Evolutionary conservation across 1,284 basidiomycete species (phyloP).

Genomic region (Tetrapyrgos nigripes): DNA sequence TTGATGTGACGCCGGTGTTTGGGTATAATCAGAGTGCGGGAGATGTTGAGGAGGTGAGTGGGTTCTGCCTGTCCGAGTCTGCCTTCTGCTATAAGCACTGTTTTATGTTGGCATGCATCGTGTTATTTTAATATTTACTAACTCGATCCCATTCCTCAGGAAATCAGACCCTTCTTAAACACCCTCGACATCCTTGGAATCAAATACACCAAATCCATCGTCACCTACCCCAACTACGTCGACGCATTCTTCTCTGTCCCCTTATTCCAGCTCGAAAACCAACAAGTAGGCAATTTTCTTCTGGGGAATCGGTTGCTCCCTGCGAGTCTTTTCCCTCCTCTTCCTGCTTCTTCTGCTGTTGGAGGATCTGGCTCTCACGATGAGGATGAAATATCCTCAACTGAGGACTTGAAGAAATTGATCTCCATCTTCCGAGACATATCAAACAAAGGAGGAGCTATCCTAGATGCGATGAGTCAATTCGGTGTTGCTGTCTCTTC

Average conservation of each 20-base stretch:
- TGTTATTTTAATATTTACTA: background rate
- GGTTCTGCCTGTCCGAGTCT: background rate
- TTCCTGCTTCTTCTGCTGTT: too few relatives aligned
- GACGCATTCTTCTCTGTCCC: background rate
- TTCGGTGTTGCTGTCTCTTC: background rate
- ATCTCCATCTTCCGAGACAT: conserved; percentile 11
- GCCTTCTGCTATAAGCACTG: too few relatives aligned
- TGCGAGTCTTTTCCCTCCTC: conserved; percentile 1
- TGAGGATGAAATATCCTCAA: background rate
- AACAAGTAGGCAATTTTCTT: background rate
- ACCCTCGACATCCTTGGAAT: conserved; percentile 10
- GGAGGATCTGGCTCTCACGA: background rate
- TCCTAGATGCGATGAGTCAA: conserved; percentile 14
- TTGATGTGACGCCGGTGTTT: background rate
- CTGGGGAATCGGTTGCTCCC: conserved; percentile 15
- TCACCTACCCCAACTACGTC: conserved; percentile 1
- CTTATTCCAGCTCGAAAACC: background rate
- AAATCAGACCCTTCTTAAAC: background rate
- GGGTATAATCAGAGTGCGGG: conserved; percentile 7
- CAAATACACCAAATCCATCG: background rate
- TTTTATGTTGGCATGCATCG: too few relatives aligned
- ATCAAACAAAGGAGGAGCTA: conserved; percentile 4
- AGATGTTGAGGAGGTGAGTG: background rate
- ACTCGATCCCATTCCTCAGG: background rate
- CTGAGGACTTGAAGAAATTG: conserved; percentile 3